Percentiles rank a stretch among this genome's conserved stretches.
phyloP scores from a whole-genome alignment of 2,329 filamentous ascomycete genomes.

The Chaetoscypha palmicola region DNA sequence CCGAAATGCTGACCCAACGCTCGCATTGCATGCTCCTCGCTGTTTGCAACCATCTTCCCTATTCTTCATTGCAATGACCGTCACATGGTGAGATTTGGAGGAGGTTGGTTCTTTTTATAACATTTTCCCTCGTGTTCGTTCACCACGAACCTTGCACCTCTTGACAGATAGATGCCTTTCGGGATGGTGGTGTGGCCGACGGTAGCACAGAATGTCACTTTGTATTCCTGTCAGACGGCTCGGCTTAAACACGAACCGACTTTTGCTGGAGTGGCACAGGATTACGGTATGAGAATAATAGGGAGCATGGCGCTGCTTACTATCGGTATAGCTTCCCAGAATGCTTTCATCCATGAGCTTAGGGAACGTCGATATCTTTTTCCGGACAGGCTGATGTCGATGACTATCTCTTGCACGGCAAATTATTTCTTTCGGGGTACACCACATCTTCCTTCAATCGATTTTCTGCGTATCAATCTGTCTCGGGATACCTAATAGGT shows the following conservation, averaged over 20 bases:
- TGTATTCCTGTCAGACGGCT: constrained; percentile 1
- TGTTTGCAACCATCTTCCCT: not conserved
- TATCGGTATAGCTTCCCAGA: not conserved
- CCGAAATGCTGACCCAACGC: not conserved
- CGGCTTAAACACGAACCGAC: constrained; percentile 4
- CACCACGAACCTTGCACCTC: no score
- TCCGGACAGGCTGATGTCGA: constrained; percentile 5
- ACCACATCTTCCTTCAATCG: not conserved
- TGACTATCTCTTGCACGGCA: not conserved
- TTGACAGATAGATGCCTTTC: not conserved
- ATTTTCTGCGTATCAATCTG: constrained; percentile 1
- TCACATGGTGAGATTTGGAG: constrained; percentile 5
- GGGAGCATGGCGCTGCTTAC: not conserved
- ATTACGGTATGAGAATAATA: not conserved
- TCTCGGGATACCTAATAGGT: constrained; percentile 8
- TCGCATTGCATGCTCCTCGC: not conserved
- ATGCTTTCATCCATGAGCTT: constrained; percentile 2
- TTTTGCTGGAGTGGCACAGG: not conserved
- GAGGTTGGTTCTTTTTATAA: not conserved
- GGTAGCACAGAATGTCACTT: not conserved
- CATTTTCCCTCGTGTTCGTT: not conserved
- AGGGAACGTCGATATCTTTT: not conserved
- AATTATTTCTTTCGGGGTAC: constrained; percentile 1
- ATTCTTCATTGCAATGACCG: not conserved
- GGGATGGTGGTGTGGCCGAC: not conserved